Conservation (phyloP, 2,329 filamentous ascomycete genomes). For the Teratosphaeria epicoccoides region DNA sequence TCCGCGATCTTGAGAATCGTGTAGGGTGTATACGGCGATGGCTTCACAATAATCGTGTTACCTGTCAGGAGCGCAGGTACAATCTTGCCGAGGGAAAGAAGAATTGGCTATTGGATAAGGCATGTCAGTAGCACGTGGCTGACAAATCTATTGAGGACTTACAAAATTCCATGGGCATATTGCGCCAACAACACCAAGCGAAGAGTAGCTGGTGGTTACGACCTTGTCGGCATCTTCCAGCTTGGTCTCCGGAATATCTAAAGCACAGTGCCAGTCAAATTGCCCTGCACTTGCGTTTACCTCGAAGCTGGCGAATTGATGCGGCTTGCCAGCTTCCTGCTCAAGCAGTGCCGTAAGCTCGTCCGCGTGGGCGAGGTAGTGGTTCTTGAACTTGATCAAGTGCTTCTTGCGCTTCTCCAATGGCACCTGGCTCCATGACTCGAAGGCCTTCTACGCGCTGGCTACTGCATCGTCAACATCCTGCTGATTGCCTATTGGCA, state of each 20-base stretch:
- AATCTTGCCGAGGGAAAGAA: slow-evolving; percentile 44
- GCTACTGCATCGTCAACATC: slow-evolving; percentile 31
- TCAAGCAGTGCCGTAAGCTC: slow-evolving; percentile 26
- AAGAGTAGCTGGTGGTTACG: slow-evolving; percentile 36
- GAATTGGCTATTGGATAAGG: slow-evolving; percentile 36
- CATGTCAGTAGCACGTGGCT: background rate
- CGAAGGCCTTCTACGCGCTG: slow-evolving; percentile 28
- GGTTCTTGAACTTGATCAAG: slow-evolving; percentile 24
- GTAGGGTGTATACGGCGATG: slow-evolving; percentile 47
- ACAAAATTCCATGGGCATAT: slow-evolving; percentile 36
- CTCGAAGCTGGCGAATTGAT: slow-evolving; percentile 32
- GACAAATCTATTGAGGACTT: background rate
- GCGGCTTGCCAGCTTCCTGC: slow-evolving; percentile 15
- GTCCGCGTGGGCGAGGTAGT: slow-evolving; percentile 23
- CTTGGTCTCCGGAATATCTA: slow-evolving; percentile 31
- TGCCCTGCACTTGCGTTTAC: slow-evolving; percentile 27
- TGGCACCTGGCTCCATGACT: slow-evolving; percentile 23
- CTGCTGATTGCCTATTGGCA: slow-evolving; percentile 28
- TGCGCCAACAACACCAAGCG: slow-evolving; percentile 37
- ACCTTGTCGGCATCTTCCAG: slow-evolving; percentile 38
- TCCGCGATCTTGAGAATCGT: slow-evolving; percentile 50
- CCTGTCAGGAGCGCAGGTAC: slow-evolving; percentile 45
- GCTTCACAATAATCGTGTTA: slow-evolving; percentile 30
- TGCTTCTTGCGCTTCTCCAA: slow-evolving; percentile 29
- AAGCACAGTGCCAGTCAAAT: slow-evolving; percentile 29